Base-by-base conservation (phyloP, 768 basidiomycete species). In the Pleurotus cornucopiae region DNA sequence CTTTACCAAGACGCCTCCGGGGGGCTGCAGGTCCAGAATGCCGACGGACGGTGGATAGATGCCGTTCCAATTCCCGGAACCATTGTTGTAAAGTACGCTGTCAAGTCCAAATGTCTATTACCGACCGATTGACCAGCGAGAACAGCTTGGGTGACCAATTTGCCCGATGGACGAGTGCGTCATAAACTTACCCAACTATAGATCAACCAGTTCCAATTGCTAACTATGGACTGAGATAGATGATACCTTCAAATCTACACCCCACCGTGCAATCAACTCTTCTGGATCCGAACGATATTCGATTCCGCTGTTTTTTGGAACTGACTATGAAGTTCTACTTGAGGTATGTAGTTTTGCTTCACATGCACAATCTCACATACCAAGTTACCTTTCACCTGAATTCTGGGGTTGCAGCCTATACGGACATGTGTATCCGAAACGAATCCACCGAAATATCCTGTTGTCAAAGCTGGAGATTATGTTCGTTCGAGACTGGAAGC, bases 291-390 rank as follows among this genome's bases (percentile, higher is more conserved):
- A 76, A 16, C 80, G 94, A 21, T 94, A 90, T 68, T 92, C 91
- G 0, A 89, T 94, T 18, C 93, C 94, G 0, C 73, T 94, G 23
- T 96, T 97, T 73, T 94, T 94, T 60, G 93, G 94, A 2, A 88
- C 86, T 11, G 91, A 95, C 66, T 93, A 94, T 64, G 81, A 94
- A 59, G 89, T 94, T 4, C 74, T 72, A 54, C 76, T 96, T 1
- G 86, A 91, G 79, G 91, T 91, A 56, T 48, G 40, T 55, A 20
- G 30, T 34, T 34, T 34, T 9, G 30, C 30, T 34, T 34, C 2
- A 11, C 30, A 3, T 11, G 11, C 7, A 34, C 11, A 7, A 11
- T 11, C 9, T 34, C 30, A 34, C 30, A 34, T 11, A 6, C 23
- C 23, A 5, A 25, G 23, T 25, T 30, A 30, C 9, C 30, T 30